A percentile compares a stretch with the other conserved stretches of the same genome.
phyloP scores from a whole-genome alignment of 768 basidiomycete species.

The Podaxis sp. region DNA sequence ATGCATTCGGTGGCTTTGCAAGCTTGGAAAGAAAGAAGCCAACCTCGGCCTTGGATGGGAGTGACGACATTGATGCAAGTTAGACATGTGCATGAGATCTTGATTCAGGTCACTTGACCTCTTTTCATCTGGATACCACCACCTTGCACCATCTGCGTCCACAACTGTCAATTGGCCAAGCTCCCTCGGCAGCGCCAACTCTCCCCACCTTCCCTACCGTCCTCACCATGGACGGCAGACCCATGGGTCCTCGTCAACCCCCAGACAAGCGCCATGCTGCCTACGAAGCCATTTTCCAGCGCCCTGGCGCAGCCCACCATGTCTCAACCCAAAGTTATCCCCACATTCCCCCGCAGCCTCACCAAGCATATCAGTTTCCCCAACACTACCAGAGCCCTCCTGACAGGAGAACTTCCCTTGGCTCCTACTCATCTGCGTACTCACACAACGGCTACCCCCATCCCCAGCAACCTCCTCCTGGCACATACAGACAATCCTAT shows the following conservation, averaged over 20 bases:
- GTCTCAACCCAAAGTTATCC: slow-evolving; percentile 28
- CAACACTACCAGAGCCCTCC: slow-evolving; percentile 29
- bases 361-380: slow-evolving; percentile 20
- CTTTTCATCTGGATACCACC: slow-evolving; percentile 7
- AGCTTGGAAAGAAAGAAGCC: neutral
- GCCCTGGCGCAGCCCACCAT: slow-evolving; percentile 63
- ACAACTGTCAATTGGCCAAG: slow-evolving; percentile 2
- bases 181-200: slow-evolving; percentile 11
- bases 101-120: slow-evolving; percentile 1
- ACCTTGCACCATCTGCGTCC: neutral
- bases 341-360: slow-evolving; percentile 26
- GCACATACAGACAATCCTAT: slow-evolving; percentile 38
- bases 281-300: slow-evolving; percentile 87
- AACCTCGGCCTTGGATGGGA: neutral
- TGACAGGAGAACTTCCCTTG: slow-evolving; percentile 50
- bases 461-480: slow-evolving; percentile 21
- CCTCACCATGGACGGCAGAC: slow-evolving; percentile 41
- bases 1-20: neutral
- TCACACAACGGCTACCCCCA: slow-evolving; percentile 25
- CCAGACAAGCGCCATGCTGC: slow-evolving; percentile 79
- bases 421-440: slow-evolving; percentile 34
- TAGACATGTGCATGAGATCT: neutral
- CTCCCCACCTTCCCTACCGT: slow-evolving; percentile 16
- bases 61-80: neutral
- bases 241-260: slow-evolving; percentile 54